phyloP scores from a whole-genome alignment of 73 alveolate species.

The Paramecium pentaurelia region DNA sequence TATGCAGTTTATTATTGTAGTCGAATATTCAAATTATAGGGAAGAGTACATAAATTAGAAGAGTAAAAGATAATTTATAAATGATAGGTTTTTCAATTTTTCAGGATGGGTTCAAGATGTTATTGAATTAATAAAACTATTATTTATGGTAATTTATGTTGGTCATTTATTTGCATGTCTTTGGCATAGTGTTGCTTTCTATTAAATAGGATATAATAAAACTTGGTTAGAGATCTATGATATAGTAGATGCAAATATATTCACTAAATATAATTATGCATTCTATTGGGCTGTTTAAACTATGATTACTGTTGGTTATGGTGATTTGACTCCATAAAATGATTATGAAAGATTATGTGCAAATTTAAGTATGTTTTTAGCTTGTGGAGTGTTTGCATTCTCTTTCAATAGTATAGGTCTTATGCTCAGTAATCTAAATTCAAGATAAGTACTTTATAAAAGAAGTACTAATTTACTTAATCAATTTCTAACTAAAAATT shows the following conservation, averaged over 20 bases:
- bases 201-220: conserved; percentile 23
- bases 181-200: conserved; percentile 61
- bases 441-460: conserved; percentile 61
- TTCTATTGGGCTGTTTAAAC: conserved; percentile 81
- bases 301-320: conserved; percentile 89
- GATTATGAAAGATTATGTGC: conserved; percentile 67
- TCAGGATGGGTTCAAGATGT: conserved; percentile 39
- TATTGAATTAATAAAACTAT: conserved; percentile 22
- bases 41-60: conserved; percentile 65
- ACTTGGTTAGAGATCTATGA: conserved; percentile 60
- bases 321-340: conserved; percentile 81
- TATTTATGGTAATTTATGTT: conserved; percentile 38
- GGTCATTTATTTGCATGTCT: conserved; percentile 77
- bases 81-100: conserved; percentile 42
- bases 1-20: conserved; percentile 65
- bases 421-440: conserved; percentile 63
- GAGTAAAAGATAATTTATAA: conserved; percentile 58
- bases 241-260: neutral
- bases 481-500: conserved; percentile 69
- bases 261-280: conserved; percentile 58
- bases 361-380: conserved; percentile 73
- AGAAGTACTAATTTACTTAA: conserved; percentile 64
- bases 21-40: conserved; percentile 69
- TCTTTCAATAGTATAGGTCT: conserved; percentile 79
- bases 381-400: conserved; percentile 89